A percentile compares a stretch with the other conserved stretches of the same genome.
Evolutionary conservation across 768 basidiomycete genomes (phyloP).

Genomic region (Russula griseocarnosa): DNA sequence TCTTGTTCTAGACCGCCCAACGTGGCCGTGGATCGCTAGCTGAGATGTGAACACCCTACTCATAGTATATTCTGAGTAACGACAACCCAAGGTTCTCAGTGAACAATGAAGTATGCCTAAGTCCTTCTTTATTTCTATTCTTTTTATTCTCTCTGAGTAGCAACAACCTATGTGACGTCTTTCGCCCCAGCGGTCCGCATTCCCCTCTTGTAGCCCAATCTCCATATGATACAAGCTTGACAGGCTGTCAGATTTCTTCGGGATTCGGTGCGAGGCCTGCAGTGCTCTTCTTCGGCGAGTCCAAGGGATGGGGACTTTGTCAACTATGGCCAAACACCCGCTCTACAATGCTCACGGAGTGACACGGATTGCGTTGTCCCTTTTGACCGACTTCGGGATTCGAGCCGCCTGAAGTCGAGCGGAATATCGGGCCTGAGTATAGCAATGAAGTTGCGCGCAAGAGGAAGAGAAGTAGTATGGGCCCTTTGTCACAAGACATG

Average conservation of each 20-base stretch:
- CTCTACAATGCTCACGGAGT: neutral
- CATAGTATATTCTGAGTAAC: neutral
- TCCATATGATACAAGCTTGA: neutral
- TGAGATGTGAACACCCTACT: neutral
- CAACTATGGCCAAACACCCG: neutral
- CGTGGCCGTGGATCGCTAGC: neutral
- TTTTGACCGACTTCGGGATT: neutral
- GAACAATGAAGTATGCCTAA: neutral
- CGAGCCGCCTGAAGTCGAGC: neutral
- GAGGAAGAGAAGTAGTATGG: neutral
- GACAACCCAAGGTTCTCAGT: neutral
- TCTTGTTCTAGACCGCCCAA: neutral
- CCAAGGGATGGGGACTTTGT: neutral
- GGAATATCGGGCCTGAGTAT: neutral
- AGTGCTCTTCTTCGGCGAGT: neutral
- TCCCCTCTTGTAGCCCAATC: neutral
- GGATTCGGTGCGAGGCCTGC: neutral
- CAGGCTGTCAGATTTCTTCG: neutral
- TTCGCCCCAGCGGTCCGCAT: neutral
- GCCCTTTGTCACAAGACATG: neutral
- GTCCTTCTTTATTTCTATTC: neutral
- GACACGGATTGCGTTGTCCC: neutral
- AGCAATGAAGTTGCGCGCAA: neutral
- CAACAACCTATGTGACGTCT: neutral
- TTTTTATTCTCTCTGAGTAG: neutral